Percentiles rank a stretch among this genome's conserved stretches.
These are phyloP conservation scores for Naganishia antarctica DNA, from an alignment of 768 basidiomycete genomes.

Conservation along the genomic window DNA sequence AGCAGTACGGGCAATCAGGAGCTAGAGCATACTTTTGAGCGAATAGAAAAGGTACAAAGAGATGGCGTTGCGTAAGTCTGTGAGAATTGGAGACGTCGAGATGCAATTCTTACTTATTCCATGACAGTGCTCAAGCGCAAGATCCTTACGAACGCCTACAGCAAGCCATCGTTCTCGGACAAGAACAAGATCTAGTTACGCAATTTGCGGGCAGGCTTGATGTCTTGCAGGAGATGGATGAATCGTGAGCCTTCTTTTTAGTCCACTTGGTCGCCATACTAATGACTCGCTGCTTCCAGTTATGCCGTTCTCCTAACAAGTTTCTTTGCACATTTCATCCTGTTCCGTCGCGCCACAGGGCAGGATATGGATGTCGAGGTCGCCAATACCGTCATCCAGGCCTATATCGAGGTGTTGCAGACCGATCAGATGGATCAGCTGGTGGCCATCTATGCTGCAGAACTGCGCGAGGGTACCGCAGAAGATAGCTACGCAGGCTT, in stretches of 20 bases:
- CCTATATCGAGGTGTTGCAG: constrained; percentile 76
- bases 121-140: constrained; percentile 33
- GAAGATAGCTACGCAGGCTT: constrained; percentile 88
- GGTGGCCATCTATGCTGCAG: constrained; percentile 89
- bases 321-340: constrained; percentile 89
- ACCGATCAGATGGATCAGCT: constrained; percentile 70
- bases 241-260: constrained; percentile 43
- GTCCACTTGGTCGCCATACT: not conserved
- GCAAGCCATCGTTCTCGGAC: constrained; percentile 49
- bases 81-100: not conserved
- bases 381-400: constrained; percentile 75
- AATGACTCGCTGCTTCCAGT: not conserved
- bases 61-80: constrained; percentile 42
- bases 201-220: constrained; percentile 51
- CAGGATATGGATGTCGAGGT: constrained; percentile 66
- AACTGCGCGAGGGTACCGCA: constrained; percentile 77
- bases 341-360: constrained; percentile 79
- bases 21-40: constrained; percentile 48
- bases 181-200: constrained; percentile 62
- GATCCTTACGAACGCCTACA: constrained; percentile 50
- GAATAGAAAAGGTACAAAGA: constrained; percentile 40
- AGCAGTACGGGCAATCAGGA: constrained; percentile 62
- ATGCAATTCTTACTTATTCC: constrained; percentile 1
- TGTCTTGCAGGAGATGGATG: constrained; percentile 38
- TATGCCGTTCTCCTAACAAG: constrained; percentile 51